Base-by-base conservation (phyloP, 495 filamentous ascomycete species). In the Echria macrotheca region DNA sequence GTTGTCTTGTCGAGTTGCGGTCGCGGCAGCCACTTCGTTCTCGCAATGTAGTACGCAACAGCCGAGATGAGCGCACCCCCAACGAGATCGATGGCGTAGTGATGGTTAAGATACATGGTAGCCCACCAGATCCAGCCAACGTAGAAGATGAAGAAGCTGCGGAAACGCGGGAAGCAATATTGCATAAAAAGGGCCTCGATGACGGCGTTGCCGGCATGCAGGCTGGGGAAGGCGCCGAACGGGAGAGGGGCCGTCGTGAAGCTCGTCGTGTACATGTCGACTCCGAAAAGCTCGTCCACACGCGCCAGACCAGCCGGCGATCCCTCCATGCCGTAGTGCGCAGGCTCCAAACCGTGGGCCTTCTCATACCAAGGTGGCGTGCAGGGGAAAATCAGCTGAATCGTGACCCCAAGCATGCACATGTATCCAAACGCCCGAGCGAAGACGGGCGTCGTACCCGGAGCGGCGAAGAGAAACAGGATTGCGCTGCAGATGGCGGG, bases 351-450 rank as follows among this genome's bases (percentile, higher is more conserved):
- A 4, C 91, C 91, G 59, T 95, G 87, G 21, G 84, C 70, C 60
- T 90, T 89, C 74, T 96, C 90, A 61, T 96, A 96, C 91, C 87
- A 96, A 18, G 91, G 91, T 29, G 91, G 87, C 10, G 91, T 91
- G 72, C 91, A 96, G 2, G 91, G 91, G 69, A 96, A 91, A 33
- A 86, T 62, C 51, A 95, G 69, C 72, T 96, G 91, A 55, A 94
- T 89, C 11, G 78, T 69, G 19, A 97, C 91, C 6, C 87, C 91
- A 19, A 80, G 70, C 56, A 95, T 77, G 69, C 88, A 93, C 81
- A 96, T 87, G 71, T 91, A 96, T 41, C 91, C 91, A 53, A 95
- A 95, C 32, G 83, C 82, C 25, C 81, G 79, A 14, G 89, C 87
- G 64, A 89, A 97, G 24, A 91, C 82, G 2, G 89, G 87, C 14